Evolutionary conservation across 179 eudicot genomes (phyloP), one percentile per base, ranked within the genome.

Genomic region (Camellia oleifera): DNA sequence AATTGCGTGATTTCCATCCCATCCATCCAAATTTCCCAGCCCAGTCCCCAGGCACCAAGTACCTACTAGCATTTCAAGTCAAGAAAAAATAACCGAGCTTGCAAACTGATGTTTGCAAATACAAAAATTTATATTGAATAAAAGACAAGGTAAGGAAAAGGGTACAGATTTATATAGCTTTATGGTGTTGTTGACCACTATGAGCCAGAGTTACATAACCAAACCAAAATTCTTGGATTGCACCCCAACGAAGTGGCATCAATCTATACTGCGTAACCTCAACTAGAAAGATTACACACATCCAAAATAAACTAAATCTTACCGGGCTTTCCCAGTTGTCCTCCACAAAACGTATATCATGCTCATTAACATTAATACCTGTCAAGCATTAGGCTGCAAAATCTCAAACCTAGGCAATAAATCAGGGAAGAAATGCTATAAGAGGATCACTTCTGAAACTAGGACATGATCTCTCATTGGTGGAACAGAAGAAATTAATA

Each of bases 251-350:
- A 68, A 42, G n/a, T 1, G 50, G 80, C 50, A 52, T 14, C n/a
- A 78, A 17, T n/a, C 17, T 52, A 1, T 58, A 54, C 46, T 8
- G 32, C 1, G 4, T 32, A 78, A 67, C 10, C 65, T 53, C 67
- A 75, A 44, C 17, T 17, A 10, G 26, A 54, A 53, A 69, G 18
- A 53, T 57, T 68, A 52, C 61, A 65, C 61, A 52, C 44, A 77
- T 17, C 64, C 77, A 72, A 17, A 44, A 74, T 68, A 73, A 46
- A 54, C 62, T 69, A 70, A 52, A 79, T 44, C 86, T 89, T 88
- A 96, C 99, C 89, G 99, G 99, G 88, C 98, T 94, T 88, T 96
- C 99, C 99, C 99, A 96, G 81, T 96, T 96, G 88, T 96, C 99
- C 86, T 96, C 99, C 80, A 96, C 99, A 88, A 96, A 96, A 61